These are phyloP conservation scores for Lipomyces anomalus DNA, from an alignment of 805 yeast genomes.

Conservation along the genomic window DNA sequence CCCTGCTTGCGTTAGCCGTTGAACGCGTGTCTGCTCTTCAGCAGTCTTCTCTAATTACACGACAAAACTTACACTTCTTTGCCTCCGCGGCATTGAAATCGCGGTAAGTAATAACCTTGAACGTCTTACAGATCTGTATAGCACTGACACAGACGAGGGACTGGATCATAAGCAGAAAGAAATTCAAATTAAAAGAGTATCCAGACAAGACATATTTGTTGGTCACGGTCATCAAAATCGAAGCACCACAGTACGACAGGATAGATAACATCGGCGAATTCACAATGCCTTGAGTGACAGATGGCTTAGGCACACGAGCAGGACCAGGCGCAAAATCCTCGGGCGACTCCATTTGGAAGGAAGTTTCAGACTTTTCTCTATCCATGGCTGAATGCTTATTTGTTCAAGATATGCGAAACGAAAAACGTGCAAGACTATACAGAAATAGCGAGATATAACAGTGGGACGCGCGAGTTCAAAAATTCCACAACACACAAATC, in stretches of 20 bases:
- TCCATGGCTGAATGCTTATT: conserved; percentile 68
- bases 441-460: too few relatives aligned
- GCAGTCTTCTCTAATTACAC: conserved; percentile 29
- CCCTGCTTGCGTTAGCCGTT: conserved; percentile 22
- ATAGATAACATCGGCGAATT: conserved; percentile 24
- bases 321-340: conserved; percentile 7
- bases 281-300: conserved; percentile 7
- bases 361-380: conserved; percentile 17
- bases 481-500: too few relatives aligned
- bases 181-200: conserved; percentile 74
- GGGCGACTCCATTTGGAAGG: conserved; percentile 15
- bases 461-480: too few relatives aligned
- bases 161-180: conserved; percentile 84
- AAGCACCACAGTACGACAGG: conserved; percentile 71
- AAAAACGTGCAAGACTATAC: too few relatives aligned
- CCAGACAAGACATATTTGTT: conserved; percentile 90
- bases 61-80: conserved; percentile 54
- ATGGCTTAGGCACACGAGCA: neutral
- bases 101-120: conserved; percentile 80
- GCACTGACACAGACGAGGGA: conserved; percentile 73
- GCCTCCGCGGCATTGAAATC: conserved; percentile 80
- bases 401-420: conserved; percentile 99
- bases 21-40: neutral
- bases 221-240: conserved; percentile 95
- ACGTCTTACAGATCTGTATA: conserved; percentile 62